Percentiles rank a stretch among this genome's conserved stretches.
Evolutionary conservation across 2,329 filamentous ascomycete species (phyloP).

Genomic region (Penicillium psychrosexuale): DNA sequence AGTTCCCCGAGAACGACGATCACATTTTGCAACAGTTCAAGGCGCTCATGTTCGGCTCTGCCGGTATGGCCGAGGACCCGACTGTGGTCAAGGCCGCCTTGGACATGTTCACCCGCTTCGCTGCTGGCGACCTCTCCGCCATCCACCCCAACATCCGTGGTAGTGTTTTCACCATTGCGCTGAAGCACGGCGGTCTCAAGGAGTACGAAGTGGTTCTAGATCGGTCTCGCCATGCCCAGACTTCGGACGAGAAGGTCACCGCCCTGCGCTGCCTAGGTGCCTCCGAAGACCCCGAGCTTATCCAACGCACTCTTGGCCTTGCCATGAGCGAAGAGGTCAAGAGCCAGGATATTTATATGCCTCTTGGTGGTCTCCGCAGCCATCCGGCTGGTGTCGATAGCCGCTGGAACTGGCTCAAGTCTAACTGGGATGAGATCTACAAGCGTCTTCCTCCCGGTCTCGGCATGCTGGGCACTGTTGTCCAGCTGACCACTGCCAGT

Average conservation of each 20-base stretch:
- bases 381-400: constrained; percentile 76
- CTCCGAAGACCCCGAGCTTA: constrained; percentile 71
- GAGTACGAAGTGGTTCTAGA: constrained; percentile 79
- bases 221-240: constrained; percentile 70
- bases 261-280: constrained; percentile 80
- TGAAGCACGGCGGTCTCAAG: constrained; percentile 79
- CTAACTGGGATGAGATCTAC: constrained; percentile 82
- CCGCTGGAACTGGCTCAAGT: constrained; percentile 77
- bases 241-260: constrained; percentile 86
- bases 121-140: constrained; percentile 71
- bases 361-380: constrained; percentile 71
- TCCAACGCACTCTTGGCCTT: constrained; percentile 74
- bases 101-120: constrained; percentile 86
- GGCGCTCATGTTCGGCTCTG: constrained; percentile 79
- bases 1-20: constrained; percentile 77
- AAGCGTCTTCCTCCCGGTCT: constrained; percentile 81
- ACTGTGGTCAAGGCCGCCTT: constrained; percentile 74
- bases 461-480: constrained; percentile 79
- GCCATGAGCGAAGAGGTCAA: constrained; percentile 79
- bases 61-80: constrained; percentile 77
- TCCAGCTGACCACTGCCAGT: constrained; percentile 75
- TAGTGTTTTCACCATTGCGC: constrained; percentile 78
- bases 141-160: constrained; percentile 89
- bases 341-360: constrained; percentile 91
- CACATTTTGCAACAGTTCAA: constrained; percentile 96